Conservation (phyloP, 805 yeast genomes). For the Teunomyces tritomae region DNA sequence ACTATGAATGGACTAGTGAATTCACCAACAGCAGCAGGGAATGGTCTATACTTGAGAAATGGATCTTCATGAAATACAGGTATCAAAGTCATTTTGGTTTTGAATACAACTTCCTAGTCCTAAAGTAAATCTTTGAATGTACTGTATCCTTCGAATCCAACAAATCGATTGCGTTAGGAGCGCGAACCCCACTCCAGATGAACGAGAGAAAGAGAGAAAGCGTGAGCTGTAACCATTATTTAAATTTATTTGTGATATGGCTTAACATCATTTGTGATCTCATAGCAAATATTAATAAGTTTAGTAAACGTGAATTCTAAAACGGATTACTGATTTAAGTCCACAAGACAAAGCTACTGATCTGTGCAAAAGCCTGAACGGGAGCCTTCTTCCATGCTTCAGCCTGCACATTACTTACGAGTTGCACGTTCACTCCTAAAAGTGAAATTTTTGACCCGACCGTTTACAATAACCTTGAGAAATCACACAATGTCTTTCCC, state of each 20-base stretch:
- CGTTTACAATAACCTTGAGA: background rate
- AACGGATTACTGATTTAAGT: too few species aligned
- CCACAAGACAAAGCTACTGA: too few species aligned
- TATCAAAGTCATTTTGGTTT: conserved; percentile 10
- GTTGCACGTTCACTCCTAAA: conserved; percentile 2
- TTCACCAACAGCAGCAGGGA: conserved; percentile 30
- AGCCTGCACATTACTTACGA: background rate
- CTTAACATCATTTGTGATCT: background rate
- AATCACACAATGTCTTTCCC: conserved; percentile 51
- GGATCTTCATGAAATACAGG: conserved; percentile 40
- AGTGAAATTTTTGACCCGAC: conserved; percentile 3
- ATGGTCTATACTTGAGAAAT: conserved; percentile 44
- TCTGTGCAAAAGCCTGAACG: too few species aligned
- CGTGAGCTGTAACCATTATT: too few species aligned
- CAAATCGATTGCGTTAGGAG: background rate
- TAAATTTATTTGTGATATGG: background rate
- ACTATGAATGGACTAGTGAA: conserved; percentile 43
- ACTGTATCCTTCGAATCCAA: background rate
- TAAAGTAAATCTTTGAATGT: background rate
- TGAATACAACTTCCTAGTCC: conserved; percentile 3
- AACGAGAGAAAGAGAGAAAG: too few species aligned
- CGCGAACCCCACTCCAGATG: background rate
- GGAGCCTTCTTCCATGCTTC: too few species aligned
- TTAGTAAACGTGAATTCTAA: too few species aligned
- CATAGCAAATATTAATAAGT: background rate